Percentiles rank a stretch among this genome's conserved stretches.
These are phyloP conservation scores for Cubamyces sp. DNA, from an alignment of 768 basidiomycete genomes.

Conservation along the genomic window DNA sequence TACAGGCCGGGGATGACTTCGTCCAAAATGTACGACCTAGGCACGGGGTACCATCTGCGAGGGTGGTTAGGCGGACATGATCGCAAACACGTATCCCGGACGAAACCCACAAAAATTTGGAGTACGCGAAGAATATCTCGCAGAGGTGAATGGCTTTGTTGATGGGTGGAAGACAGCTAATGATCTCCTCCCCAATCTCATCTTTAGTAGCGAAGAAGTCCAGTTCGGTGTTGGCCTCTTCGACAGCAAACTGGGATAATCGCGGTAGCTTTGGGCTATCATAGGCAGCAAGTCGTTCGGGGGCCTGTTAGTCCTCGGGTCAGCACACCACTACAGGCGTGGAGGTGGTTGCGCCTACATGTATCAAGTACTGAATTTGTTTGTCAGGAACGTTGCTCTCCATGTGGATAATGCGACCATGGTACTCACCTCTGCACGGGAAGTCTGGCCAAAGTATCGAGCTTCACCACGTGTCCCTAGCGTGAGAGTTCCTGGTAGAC, in stretches of 20 bases:
- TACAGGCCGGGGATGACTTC: conserved; percentile 60
- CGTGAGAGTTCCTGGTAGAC: conserved; percentile 55
- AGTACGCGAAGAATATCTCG: conserved; percentile 67
- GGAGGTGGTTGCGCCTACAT: conserved; percentile 37
- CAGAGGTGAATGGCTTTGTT: conserved; percentile 63
- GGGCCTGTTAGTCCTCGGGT: conserved; percentile 30
- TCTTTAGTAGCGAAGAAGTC: conserved; percentile 32
- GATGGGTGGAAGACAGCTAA: conserved; percentile 51
- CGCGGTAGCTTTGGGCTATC: conserved; percentile 38
- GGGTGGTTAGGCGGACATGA: background rate
- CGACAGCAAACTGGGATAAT: conserved; percentile 41
- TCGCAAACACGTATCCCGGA: background rate
- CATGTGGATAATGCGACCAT: background rate
- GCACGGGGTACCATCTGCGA: conserved; percentile 57
- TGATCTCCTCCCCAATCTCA: conserved; percentile 47
- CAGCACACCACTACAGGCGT: background rate
- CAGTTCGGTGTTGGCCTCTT: conserved; percentile 39
- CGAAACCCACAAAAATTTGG: conserved; percentile 55
- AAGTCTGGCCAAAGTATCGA: conserved; percentile 64
- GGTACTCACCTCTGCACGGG: conserved; percentile 62
- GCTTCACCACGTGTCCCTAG: conserved; percentile 57
- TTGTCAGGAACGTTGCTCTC: background rate
- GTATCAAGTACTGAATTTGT: conserved; percentile 55
- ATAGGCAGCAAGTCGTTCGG: conserved; percentile 26
- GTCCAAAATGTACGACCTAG: conserved; percentile 57